Conservation (phyloP, 2,329 filamentous ascomycete genomes). For the Oidium heveae region DNA sequence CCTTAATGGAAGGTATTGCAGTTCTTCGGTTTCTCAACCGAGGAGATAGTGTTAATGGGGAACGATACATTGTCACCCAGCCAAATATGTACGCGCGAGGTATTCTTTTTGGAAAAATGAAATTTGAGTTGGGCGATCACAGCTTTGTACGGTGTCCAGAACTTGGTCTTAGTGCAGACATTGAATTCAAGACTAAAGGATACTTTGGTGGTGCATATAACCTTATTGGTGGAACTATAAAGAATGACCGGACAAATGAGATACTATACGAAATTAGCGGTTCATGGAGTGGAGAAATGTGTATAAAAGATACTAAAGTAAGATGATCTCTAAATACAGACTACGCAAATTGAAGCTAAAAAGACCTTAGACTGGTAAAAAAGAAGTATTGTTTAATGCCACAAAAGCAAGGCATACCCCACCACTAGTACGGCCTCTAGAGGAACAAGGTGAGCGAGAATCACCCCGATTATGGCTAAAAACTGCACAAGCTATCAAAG, state of each 20-base stretch:
- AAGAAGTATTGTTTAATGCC: conserved; percentile 75
- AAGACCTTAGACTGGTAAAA: conserved; percentile 49
- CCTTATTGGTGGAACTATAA: conserved; percentile 77
- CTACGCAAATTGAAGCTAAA: not conserved
- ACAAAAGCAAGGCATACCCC: conserved; percentile 49
- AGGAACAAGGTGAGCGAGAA: conserved; percentile 74
- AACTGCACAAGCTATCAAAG: conserved; percentile 59
- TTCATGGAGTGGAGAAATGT: conserved; percentile 88
- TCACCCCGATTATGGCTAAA: conserved; percentile 71
- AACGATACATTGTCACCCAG: conserved; percentile 84
- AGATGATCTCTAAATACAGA: conserved; percentile 9
- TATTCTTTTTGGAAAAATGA: conserved; percentile 97
- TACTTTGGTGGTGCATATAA: conserved; percentile 96
- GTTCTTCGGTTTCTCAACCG: conserved; percentile 63
- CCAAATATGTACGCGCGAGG: conserved; percentile 98
- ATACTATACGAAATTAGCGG: conserved; percentile 77
- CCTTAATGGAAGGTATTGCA: conserved; percentile 92
- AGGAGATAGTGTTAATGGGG: conserved; percentile 40
- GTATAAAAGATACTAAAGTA: conserved; percentile 59
- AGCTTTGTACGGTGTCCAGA: conserved; percentile 84
- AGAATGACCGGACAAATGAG: conserved; percentile 66
- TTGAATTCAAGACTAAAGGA: conserved; percentile 97
- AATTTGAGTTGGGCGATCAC: conserved; percentile 93
- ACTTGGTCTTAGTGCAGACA: conserved; percentile 60
- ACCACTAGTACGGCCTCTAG: conserved; percentile 48